Conservation (phyloP, 1,284 basidiomycete genomes). For the Phylloporus sp. region DNA sequence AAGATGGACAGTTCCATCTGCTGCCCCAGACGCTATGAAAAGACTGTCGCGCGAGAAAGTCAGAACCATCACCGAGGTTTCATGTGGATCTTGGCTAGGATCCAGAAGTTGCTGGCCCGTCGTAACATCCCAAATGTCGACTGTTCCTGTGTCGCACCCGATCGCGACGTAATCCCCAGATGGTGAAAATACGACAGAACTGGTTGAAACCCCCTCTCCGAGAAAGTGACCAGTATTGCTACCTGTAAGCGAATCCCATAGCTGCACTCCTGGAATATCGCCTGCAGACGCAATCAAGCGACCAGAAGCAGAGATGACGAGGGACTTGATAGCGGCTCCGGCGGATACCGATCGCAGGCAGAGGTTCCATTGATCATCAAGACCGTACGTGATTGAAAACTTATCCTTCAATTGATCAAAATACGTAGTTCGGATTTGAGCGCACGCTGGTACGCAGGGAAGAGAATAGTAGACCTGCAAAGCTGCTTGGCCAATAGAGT, state of each 20-base stretch:
- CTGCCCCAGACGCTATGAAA: conserved; percentile 26
- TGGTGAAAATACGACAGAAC: conserved; percentile 32
- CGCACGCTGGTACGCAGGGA: conserved; percentile 21
- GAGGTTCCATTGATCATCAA: conserved; percentile 25
- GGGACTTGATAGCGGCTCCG: conserved; percentile 17
- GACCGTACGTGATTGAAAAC: conserved; percentile 20
- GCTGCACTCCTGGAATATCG: conserved; percentile 25
- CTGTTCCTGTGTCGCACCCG: conserved; percentile 25
- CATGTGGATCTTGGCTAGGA: conserved; percentile 7
- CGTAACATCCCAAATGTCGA: conserved; percentile 33
- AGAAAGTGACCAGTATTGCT: conserved; percentile 24
- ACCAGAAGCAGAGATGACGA: conserved; percentile 28
- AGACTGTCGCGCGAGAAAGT: conserved; percentile 19
- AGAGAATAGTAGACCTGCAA: conserved; percentile 33
- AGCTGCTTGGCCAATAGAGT: conserved; percentile 26
- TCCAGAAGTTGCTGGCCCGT: conserved; percentile 25
- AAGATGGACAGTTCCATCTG: conserved; percentile 22
- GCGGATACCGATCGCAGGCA: conserved; percentile 25
- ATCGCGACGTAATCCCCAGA: conserved; percentile 30
- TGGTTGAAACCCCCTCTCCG: conserved; percentile 14
- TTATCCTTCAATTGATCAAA: conserved; percentile 20
- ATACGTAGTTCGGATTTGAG: conserved; percentile 25
- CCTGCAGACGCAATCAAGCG: conserved; percentile 29
- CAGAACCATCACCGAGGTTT: conserved; percentile 16
- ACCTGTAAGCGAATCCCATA: conserved; percentile 31